Conservation (phyloP, 2,329 filamentous ascomycete genomes). For the Ploettnerulaceae sp. region DNA sequence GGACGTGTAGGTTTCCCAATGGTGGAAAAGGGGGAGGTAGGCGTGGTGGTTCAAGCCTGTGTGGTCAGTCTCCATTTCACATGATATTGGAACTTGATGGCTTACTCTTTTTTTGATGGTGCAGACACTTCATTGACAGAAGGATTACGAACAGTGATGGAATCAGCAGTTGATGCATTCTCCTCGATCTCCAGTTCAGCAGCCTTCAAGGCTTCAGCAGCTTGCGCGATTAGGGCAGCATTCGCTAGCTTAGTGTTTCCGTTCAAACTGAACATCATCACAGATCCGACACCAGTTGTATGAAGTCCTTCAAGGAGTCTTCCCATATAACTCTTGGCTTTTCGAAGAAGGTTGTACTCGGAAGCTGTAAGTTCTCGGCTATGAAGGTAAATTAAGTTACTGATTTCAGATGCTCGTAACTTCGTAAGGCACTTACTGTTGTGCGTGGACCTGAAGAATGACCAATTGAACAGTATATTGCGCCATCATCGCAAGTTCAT, state of each 20-base stretch:
- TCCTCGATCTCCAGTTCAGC: background rate
- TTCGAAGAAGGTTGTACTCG: slow-evolving; percentile 5
- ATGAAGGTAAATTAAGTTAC: background rate
- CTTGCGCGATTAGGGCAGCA: slow-evolving; percentile 3
- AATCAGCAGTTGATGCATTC: slow-evolving; percentile 1
- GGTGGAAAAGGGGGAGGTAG: background rate
- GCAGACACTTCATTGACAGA: background rate
- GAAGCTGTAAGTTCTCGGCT: slow-evolving; percentile 1
- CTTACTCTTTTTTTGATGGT: background rate
- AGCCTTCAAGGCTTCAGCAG: slow-evolving; percentile 2
- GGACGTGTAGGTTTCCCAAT: background rate
- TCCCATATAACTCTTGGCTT: slow-evolving; percentile 6
- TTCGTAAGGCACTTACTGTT: slow-evolving; percentile 4
- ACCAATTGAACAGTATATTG: slow-evolving; percentile 11
- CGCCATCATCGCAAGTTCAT: slow-evolving; percentile 4
- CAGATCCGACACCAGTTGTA: slow-evolving; percentile 3
- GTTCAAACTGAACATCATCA: slow-evolving; percentile 10
- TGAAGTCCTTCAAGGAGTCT: slow-evolving; percentile 7
- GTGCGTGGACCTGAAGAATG: slow-evolving; percentile 12
- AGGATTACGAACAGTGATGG: slow-evolving; percentile 11
- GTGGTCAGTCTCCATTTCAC: background rate
- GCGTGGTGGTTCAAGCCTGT: background rate
- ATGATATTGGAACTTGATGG: background rate
- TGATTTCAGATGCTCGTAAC: background rate
- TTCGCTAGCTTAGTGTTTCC: slow-evolving; percentile 7